Evolutionary conservation across 2,329 filamentous ascomycete genomes (phyloP).

Genomic region (Aspergillus texensis): DNA sequence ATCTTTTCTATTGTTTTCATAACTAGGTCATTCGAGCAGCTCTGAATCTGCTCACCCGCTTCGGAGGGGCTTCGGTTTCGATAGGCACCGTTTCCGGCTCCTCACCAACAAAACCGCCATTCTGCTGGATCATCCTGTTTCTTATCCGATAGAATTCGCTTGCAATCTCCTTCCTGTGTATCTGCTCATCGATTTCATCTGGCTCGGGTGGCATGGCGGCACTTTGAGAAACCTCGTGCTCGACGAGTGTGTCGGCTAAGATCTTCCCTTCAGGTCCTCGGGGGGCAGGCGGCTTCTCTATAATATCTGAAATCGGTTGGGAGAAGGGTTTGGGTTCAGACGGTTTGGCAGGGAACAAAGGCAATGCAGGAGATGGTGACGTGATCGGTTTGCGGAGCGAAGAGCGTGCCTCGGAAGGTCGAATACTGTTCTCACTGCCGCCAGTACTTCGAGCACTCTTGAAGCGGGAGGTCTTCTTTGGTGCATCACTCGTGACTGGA

Average conservation of each 20-base stretch:
- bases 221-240: conserved; percentile 48
- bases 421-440: conserved; percentile 17
- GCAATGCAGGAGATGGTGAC: conserved; percentile 28
- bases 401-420: conserved; percentile 22
- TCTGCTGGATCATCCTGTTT: conserved; percentile 78
- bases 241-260: conserved; percentile 62
- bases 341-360: conserved; percentile 42
- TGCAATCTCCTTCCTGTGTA: conserved; percentile 76
- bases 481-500: conserved; percentile 20
- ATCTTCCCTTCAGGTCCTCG: conserved; percentile 51
- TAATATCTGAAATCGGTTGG: conserved; percentile 35
- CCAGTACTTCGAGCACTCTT: conserved; percentile 38
- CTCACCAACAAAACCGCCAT: conserved; percentile 79
- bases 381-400: conserved; percentile 26
- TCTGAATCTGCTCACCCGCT: conserved; percentile 51
- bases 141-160: conserved; percentile 81
- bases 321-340: conserved; percentile 42
- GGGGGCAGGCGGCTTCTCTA: conserved; percentile 30
- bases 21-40: conserved; percentile 46
- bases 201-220: conserved; percentile 48
- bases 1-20: conserved; percentile 18
- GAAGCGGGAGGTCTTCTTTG: conserved; percentile 50
- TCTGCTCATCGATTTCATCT: conserved; percentile 71
- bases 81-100: conserved; percentile 68
- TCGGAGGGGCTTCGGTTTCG: conserved; percentile 60